These are phyloP conservation scores for Vicia sativa DNA, from an alignment of 306 rosid genomes.

Conservation along the genomic window DNA sequence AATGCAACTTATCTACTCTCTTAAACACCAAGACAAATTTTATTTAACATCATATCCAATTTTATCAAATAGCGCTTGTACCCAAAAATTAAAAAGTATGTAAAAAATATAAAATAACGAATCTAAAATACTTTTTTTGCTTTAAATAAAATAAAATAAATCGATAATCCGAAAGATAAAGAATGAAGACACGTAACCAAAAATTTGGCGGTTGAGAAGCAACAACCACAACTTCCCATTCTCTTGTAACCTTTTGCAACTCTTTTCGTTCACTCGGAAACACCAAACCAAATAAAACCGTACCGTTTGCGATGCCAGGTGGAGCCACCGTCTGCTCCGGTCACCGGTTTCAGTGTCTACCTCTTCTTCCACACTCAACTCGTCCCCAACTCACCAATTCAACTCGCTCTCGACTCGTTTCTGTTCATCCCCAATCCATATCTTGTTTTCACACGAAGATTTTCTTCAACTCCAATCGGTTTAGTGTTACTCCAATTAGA, in stretches of 20 bases:
- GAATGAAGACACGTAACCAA: constrained; percentile 29
- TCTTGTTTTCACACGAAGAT: not conserved
- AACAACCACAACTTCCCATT: constrained; percentile 8
- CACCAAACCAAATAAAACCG: not conserved
- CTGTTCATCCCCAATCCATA: constrained; percentile 8
- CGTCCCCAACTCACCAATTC: constrained; percentile 37
- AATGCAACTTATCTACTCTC: too few relatives aligned
- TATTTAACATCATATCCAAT: too few relatives aligned
- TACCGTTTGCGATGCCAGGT: constrained; percentile 15
- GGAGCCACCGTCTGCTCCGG: constrained; percentile 46
- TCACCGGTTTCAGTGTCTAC: constrained; percentile 33
- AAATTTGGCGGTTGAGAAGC: constrained; percentile 50
- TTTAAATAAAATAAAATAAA: not conserved
- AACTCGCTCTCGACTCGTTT: constrained; percentile 23
- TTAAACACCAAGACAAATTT: too few relatives aligned
- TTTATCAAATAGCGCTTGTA: too few relatives aligned
- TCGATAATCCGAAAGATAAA: constrained; percentile 1
- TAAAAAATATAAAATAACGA: not conserved
- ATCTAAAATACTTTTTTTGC: not conserved
- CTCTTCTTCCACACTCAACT: constrained; percentile 29
- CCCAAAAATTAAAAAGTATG: too few relatives aligned
- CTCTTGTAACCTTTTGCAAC: not conserved
- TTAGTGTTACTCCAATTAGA: constrained; percentile 32
- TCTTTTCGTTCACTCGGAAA: not conserved
- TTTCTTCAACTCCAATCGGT: constrained; percentile 7